Evolutionary conservation across 2,329 filamentous ascomycete genomes (phyloP).

Genomic region (Colletotrichum godetiae): DNA sequence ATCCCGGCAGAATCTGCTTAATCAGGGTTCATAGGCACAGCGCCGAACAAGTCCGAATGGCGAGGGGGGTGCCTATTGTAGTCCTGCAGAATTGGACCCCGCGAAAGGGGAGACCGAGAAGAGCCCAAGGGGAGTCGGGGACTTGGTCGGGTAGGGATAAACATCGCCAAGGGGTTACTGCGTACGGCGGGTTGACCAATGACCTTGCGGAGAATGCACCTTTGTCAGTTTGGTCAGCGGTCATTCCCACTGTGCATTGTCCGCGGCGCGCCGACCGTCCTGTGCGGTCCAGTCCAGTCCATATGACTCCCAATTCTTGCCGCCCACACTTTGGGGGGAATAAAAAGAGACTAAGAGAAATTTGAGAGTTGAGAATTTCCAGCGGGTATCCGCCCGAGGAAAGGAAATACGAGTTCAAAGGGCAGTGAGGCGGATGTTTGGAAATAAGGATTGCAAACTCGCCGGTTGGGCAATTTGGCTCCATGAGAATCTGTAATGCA

Average conservation of each 20-base stretch:
- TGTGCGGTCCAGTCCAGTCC: neutral
- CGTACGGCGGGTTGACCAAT: slow-evolving; percentile 6
- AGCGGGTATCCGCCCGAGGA: neutral
- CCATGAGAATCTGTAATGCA: slow-evolving; percentile 8
- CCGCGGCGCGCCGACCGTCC: no score
- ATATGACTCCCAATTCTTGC: neutral
- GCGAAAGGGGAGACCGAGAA: neutral
- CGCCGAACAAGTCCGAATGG: slow-evolving; percentile 21
- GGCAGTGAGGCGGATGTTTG: neutral
- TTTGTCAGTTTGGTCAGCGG: slow-evolving; percentile 28
- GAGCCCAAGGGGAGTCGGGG: neutral
- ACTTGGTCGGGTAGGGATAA: neutral
- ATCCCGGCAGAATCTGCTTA: slow-evolving; percentile 20
- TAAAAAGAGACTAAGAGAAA: neutral
- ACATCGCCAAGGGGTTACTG: neutral
- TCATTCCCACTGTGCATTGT: slow-evolving; percentile 7
- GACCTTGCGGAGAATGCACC: neutral
- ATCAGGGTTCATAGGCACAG: neutral
- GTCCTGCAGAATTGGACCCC: neutral
- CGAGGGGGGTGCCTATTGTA: neutral
- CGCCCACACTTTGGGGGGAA: neutral
- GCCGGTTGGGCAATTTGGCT: slow-evolving; percentile 20
- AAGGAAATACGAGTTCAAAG: neutral
- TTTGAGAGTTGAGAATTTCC: neutral
- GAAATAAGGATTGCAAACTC: slow-evolving; percentile 7